Evolutionary conservation across 2,329 filamentous ascomycete genomes (phyloP), one percentile per base, ranked within the genome.

Genomic region (Aspergillus fructus): DNA sequence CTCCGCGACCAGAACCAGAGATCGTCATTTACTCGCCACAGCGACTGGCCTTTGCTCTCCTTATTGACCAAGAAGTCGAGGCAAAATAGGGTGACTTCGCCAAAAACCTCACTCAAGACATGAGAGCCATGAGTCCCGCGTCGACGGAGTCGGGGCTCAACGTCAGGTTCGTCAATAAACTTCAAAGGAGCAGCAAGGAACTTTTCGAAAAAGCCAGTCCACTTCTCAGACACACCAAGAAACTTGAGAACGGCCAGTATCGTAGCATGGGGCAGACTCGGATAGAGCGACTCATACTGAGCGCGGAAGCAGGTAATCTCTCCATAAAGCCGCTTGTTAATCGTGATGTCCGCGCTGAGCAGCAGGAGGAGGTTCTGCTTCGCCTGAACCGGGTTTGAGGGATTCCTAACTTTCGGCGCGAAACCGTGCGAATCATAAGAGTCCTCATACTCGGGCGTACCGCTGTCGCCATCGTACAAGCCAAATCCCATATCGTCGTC

Each of bases 11-110:
- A 61, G 34, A 61, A 61, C 59, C 59, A 61, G 15, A 61, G 30
- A 12, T 61, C 59, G 24, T 61, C 59, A 3, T 61, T 50, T 15
- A 61, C 59, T 34, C 59, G 53, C 59, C 59, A 61, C 15, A 61
- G n/a, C 1, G 49, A 11, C 46, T 61, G 48, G 2, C 59, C 59
- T 3, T 49, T 40, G 11, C 43, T 56, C 19, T 54, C 47, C 19
- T 61, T 47, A 3, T 61, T 61, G 45, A 61, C 17, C 49, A 56
- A 24, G 9, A 59, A 59, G 27, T 61, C 59, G 4, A 61, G 59
- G 6, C 59, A 61, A 40, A 61, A 61, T 5, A 61, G 49, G 5
- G 53, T 59, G 0, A 46, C 33, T 46, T 61, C 59, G 11, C 59
- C 59, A 42, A 61, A 61, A 2, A 59, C 53, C 11, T 61, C 59